Evolutionary conservation across 768 basidiomycete genomes (phyloP), one percentile per base, ranked within the genome.

Genomic region (Termitomyces sp.): DNA sequence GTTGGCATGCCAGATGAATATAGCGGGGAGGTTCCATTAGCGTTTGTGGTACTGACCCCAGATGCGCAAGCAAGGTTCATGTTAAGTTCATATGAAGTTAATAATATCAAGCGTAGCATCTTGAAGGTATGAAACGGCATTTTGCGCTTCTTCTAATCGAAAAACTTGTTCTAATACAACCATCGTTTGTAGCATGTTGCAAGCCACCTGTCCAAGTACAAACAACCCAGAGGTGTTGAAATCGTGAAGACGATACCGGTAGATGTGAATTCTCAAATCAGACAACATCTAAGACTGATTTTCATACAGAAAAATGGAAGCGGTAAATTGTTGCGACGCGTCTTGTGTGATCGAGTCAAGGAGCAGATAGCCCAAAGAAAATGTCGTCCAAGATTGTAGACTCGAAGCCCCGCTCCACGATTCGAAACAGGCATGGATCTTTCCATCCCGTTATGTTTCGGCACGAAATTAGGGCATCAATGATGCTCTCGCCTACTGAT

Each of bases 1-100:
- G 77, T 88, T n/a, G 80, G 84, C 0, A 60, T 84, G 28, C 77
- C 77, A 4, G 80, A 89, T 61, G 82, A 83, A 0, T 83, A 77
- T 48, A 77, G 72, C 51, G 88, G 88, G 4, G 87, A 90, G 66
- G 65, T 86, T 3, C 87, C 87, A 0, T 65, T 84, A 57, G 88
- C 86, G 18, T 88, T 80, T 61, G 76, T 88, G 13, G 81, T 82
- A 0, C 75, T 85, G 6, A 74, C 70, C n/a, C 22, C 69, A 3
- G 65, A 71, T 16, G 75, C 77, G n/a, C 63, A 70, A 26, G 46
- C 72, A 58, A 70, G 70, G 46, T 60, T 75, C 20, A 58, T 52
- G 16, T 56, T 59, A 28, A 65, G 71, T 50, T 60, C 72, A 1
- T 55, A 16, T 16, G 70, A 70, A 49, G 66, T 58, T 4, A 63